Conservation (phyloP, 148 eudicot species). For the Spergularia marina region DNA sequence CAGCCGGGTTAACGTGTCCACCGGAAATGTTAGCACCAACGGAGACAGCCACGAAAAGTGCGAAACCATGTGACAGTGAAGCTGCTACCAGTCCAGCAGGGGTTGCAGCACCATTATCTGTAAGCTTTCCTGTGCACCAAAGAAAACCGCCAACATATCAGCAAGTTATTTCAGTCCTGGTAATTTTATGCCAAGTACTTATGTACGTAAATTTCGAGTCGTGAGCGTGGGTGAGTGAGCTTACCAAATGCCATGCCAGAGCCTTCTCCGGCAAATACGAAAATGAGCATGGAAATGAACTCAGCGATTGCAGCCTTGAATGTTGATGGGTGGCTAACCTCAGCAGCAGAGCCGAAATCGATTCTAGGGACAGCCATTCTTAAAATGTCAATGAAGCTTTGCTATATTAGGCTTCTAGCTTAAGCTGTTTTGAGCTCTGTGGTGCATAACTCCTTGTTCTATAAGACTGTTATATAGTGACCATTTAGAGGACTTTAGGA, state of each 20-base stretch:
- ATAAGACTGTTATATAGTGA: conserved; percentile 27
- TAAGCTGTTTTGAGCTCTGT: conserved; percentile 22
- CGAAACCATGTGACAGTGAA: conserved; percentile 67
- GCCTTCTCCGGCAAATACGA: conserved; percentile 82
- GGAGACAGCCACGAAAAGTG: conserved; percentile 66
- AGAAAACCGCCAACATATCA: background rate
- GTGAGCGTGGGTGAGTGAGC: conserved; percentile 15
- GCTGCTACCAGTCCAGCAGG: conserved; percentile 71
- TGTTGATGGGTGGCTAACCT: conserved; percentile 52
- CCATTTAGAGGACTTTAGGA: background rate
- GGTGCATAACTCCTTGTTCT: conserved; percentile 17
- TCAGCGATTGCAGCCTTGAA: conserved; percentile 71
- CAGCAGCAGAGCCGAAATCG: conserved; percentile 45
- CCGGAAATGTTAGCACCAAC: conserved; percentile 79
- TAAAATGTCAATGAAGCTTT: background rate
- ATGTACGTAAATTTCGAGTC: background rate
- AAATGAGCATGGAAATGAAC: conserved; percentile 80
- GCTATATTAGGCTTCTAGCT: background rate
- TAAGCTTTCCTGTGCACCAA: conserved; percentile 46
- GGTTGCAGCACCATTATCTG: conserved; percentile 46
- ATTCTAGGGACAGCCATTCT: conserved; percentile 59
- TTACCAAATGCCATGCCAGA: conserved; percentile 82
- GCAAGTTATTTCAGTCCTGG: background rate
- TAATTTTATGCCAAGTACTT: background rate
- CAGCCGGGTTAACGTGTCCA: conserved; percentile 88